Evolutionary conservation across 106 monocot genomes (phyloP).

Genomic region (Acanthochlamys bracteata): DNA sequence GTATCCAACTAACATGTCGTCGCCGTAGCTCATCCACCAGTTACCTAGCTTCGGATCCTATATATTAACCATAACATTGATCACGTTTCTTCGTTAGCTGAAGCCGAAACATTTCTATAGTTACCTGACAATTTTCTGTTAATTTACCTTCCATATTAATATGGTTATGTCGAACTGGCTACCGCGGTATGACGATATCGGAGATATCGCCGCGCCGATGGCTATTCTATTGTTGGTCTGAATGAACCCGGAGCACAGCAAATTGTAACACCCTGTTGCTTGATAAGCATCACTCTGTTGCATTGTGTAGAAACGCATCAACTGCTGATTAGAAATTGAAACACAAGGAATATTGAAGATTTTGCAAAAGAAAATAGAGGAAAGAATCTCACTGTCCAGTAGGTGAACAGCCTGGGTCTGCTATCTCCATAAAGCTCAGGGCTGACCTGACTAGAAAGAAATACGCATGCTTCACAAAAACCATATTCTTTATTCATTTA

Average conservation of each 20-base stretch:
- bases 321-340: not conserved
- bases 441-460: slow-evolving; percentile 99
- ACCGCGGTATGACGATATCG: slow-evolving; percentile 34
- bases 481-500: too few species aligned
- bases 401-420: slow-evolving; percentile 94
- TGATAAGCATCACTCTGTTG: slow-evolving; percentile 64
- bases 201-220: slow-evolving; percentile 69
- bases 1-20: slow-evolving; percentile 71
- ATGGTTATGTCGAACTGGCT: slow-evolving; percentile 61
- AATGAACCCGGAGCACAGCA: slow-evolving; percentile 57
- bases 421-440: slow-evolving; percentile 99
- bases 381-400: slow-evolving; percentile 76
- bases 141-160: slow-evolving; percentile 62
- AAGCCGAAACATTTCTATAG: too few species aligned
- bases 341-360: not conserved
- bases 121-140: not conserved
- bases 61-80: not conserved
- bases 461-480: slow-evolving; percentile 55
- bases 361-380: not conserved
- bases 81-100: too few species aligned
- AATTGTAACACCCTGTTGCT: slow-evolving; percentile 78
- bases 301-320: not conserved
- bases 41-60: slow-evolving; percentile 86
- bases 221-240: slow-evolving; percentile 72
- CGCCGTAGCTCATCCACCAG: slow-evolving; percentile 98